Conservation (phyloP, 768 basidiomycete species). For the Galerina marginata region DNA sequence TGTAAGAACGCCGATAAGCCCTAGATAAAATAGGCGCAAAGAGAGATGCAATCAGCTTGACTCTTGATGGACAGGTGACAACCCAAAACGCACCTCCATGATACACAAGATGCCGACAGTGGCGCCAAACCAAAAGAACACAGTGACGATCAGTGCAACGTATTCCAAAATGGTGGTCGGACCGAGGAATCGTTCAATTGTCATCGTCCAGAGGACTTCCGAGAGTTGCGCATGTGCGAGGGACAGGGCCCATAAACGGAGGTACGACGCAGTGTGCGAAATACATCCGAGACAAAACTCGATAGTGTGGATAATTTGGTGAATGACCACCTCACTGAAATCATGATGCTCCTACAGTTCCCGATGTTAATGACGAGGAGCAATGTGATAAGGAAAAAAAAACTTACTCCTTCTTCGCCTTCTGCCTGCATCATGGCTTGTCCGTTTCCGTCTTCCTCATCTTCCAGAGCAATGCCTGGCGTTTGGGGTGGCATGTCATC, state of each 20-base stretch:
- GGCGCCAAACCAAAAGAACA: slow-evolving; percentile 75
- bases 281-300: slow-evolving; percentile 99
- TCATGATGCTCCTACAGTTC: slow-evolving; percentile 77
- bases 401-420: slow-evolving; percentile 76
- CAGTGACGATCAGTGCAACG: slow-evolving; percentile 53
- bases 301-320: slow-evolving; percentile 98
- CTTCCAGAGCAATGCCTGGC: slow-evolving; percentile 69
- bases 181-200: slow-evolving; percentile 65
- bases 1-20: slow-evolving; percentile 96
- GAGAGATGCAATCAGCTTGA: slow-evolving; percentile 12
- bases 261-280: slow-evolving; percentile 93
- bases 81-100: slow-evolving; percentile 82
- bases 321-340: slow-evolving; percentile 93
- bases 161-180: slow-evolving; percentile 69
- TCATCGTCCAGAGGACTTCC: slow-evolving; percentile 93
- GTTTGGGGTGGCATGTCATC: slow-evolving; percentile 58
- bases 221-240: slow-evolving; percentile 97
- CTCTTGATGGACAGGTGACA: slow-evolving; percentile 15
- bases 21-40: slow-evolving; percentile 40
- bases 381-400: slow-evolving; percentile 19
- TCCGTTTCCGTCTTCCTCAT: slow-evolving; percentile 83
- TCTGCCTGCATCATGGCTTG: slow-evolving; percentile 74
- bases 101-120: slow-evolving; percentile 85
- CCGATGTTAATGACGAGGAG: slow-evolving; percentile 18
- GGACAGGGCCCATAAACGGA: slow-evolving; percentile 96